Base-by-base conservation (phyloP, 352 stramenopile genomes). In the Phytophthora ramorum region DNA sequence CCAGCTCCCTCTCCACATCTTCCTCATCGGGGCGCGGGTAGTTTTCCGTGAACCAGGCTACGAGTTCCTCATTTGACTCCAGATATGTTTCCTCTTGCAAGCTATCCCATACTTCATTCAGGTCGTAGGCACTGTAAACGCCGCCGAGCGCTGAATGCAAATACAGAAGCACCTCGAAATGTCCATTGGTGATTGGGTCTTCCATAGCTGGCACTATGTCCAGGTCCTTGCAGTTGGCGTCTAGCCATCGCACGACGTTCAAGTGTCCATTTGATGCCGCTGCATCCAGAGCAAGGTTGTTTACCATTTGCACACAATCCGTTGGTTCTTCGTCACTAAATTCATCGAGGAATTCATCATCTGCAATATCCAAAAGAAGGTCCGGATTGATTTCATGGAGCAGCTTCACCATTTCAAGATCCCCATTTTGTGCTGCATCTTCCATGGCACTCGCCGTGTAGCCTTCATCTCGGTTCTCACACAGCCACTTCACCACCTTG, bases 11-110 rank as follows among this genome's bases (percentile, higher is more conserved):
- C 40, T 12, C 38, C 16, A 45, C 3, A 24, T 46, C n/a, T 20
- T 24, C 9, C n/a, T 20, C 9, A 14, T 10, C 40, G 12, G 40
- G 40, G 17, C 6, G 10, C 3, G 40, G n/a, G 40, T 46, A 46
- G 40, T 46, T 46, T 24, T 26, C 40, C 40, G n/a, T 10, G 40
- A 46, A 46, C 40, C 40, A 46, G 40, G 40, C 40, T 14, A 46
- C 10, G 40, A 46, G 26, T 46, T 46, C 40, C 19, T 46, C 8
- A n/a, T 24, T 46, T 46, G 40, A 46, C 40, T 46, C 6, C 7
- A 6, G 7, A 9, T 46, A 24, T 5, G 6, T n/a, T n/a, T 12
- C 34, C n/a, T 45, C 14, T 9, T 10, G 38, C n/a, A 45, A 20
- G 16, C 40, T n/a, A 6, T 46, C 10, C 40, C 40, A 46, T 12